These are phyloP conservation scores for Pezicula carpinea DNA, from an alignment of 2,329 filamentous ascomycete species.

Conservation along the genomic window DNA sequence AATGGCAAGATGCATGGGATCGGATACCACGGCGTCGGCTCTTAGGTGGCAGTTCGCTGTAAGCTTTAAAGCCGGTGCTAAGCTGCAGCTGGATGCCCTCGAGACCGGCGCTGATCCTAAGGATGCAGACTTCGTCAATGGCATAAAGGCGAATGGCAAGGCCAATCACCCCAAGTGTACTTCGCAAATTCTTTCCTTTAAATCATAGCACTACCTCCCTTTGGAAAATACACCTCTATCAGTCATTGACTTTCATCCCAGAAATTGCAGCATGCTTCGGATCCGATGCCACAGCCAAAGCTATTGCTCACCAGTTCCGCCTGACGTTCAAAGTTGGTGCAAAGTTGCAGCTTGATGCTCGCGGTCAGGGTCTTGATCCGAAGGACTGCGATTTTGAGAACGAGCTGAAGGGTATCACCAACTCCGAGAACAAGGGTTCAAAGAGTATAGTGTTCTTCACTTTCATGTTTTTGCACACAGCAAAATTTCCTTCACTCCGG, in stretches of 20 bases:
- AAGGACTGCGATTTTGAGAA: conserved; percentile 3
- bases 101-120: conserved; percentile 40
- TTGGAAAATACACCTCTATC: not conserved
- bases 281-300: conserved; percentile 45
- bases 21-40: conserved; percentile 16
- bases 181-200: not conserved
- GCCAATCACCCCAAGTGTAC: not conserved
- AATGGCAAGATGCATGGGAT: conserved; percentile 19
- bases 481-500: no score
- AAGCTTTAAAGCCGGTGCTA: conserved; percentile 45
- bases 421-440: not conserved
- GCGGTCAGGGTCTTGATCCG: conserved; percentile 39
- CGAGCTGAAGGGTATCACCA: not conserved
- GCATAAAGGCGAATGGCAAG: conserved; percentile 3
- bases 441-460: not conserved
- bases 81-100: conserved; percentile 40
- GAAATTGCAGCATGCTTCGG: conserved; percentile 56
- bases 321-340: conserved; percentile 45
- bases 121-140: conserved; percentile 14
- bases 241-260: conserved; percentile 23
- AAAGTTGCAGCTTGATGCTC: conserved; percentile 39
- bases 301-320: conserved; percentile 54
- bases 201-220: not conserved
- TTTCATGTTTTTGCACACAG: not conserved
- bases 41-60: conserved; percentile 17